These are phyloP conservation scores for Phalaenopsis aphrodite DNA, from an alignment of 106 monocot genomes.

Conservation along the genomic window DNA sequence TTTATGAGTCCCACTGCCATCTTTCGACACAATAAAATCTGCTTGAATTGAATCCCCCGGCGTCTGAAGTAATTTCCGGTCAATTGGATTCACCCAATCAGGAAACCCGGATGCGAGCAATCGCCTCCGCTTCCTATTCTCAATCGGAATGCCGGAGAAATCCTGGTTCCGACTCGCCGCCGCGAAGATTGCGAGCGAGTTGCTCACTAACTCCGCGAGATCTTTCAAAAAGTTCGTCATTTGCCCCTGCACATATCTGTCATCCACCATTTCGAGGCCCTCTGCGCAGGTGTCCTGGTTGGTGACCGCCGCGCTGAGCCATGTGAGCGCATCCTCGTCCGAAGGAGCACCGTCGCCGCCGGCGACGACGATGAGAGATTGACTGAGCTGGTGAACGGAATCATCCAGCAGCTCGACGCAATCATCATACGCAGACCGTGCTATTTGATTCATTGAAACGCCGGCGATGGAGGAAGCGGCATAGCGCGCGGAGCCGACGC, in stretches of 20 bases:
- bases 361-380: slow-evolving; percentile 34
- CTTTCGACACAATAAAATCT: slow-evolving; percentile 53
- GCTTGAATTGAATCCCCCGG: slow-evolving; percentile 23
- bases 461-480: slow-evolving; percentile 42
- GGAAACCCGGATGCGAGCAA: slow-evolving; percentile 23
- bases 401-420: slow-evolving; percentile 86
- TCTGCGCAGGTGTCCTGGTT: slow-evolving; percentile 86
- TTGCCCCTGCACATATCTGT: slow-evolving; percentile 28
- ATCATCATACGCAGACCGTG: slow-evolving; percentile 63
- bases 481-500: slow-evolving; percentile 44
- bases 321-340: slow-evolving; percentile 65
- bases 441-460: slow-evolving; percentile 27
- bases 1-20: slow-evolving; percentile 58
- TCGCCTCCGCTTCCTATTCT: slow-evolving; percentile 26
- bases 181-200: slow-evolving; percentile 71
- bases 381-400: slow-evolving; percentile 48
- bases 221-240: slow-evolving; percentile 44
- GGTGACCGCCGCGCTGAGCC: slow-evolving; percentile 78
- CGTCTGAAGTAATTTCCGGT: slow-evolving; percentile 46
- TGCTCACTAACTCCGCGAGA: slow-evolving; percentile 63
- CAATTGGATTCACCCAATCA: slow-evolving; percentile 43
- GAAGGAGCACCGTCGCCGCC: slow-evolving; percentile 7
- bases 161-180: slow-evolving; percentile 35
- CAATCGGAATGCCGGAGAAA: slow-evolving; percentile 54
- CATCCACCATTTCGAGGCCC: slow-evolving; percentile 33